A percentile compares a stretch with the other conserved stretches of the same genome.
These are phyloP conservation scores for Rhizopogon vulgaris DNA, from an alignment of 768 basidiomycete species.

Conservation along the genomic window DNA sequence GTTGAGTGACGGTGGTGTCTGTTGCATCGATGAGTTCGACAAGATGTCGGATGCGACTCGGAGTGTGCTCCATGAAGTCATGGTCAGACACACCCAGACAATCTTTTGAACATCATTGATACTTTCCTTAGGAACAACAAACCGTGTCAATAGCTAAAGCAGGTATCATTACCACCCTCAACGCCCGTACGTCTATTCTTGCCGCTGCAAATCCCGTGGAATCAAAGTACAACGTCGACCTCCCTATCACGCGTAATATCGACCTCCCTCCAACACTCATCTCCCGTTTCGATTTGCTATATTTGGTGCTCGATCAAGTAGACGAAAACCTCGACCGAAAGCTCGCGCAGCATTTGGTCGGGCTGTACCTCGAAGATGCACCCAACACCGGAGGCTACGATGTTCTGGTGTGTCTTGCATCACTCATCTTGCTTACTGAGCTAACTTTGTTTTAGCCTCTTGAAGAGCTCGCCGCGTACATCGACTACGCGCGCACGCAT, in stretches of 20 bases:
- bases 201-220: slow-evolving; percentile 98
- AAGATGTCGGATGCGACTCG: slow-evolving; percentile 98
- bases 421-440: not conserved
- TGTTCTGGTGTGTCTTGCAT: slow-evolving; percentile 55
- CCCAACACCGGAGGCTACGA: slow-evolving; percentile 64
- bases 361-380: slow-evolving; percentile 88
- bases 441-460: slow-evolving; percentile 53
- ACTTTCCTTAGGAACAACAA: slow-evolving; percentile 81
- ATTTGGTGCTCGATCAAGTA: slow-evolving; percentile 91
- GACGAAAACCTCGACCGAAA: slow-evolving; percentile 83
- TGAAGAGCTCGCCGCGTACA: slow-evolving; percentile 88
- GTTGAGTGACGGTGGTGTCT: slow-evolving; percentile 92
- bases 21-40: slow-evolving; percentile 99
- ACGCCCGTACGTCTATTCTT: slow-evolving; percentile 95
- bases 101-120: not conserved
- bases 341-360: slow-evolving; percentile 89
- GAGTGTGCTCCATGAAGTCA: slow-evolving; percentile 97
- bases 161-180: slow-evolving; percentile 96
- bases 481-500: slow-evolving; percentile 84
- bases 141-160: slow-evolving; percentile 99
- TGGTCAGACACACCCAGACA: slow-evolving; percentile 46
- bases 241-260: slow-evolving; percentile 93
- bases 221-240: slow-evolving; percentile 87
- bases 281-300: slow-evolving; percentile 94
- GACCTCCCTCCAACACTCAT: slow-evolving; percentile 97